Evolutionary conservation across 2,329 filamentous ascomycete species (phyloP).

Genomic region (Ascosphaera acerosa): DNA sequence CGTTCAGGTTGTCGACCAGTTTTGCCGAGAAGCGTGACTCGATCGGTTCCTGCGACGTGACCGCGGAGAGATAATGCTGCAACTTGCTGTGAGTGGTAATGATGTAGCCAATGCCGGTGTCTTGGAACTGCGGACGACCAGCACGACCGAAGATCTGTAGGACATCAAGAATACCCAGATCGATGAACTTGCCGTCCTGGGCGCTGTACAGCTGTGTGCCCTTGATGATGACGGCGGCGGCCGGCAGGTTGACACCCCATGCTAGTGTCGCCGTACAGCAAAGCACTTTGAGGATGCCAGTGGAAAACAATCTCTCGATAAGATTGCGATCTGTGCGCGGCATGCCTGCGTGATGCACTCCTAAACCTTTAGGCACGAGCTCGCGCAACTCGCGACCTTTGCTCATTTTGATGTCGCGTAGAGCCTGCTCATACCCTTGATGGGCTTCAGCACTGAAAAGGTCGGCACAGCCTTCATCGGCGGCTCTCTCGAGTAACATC

Average conservation of each 20-base stretch:
- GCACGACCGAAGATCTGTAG: constrained; percentile 96
- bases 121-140: constrained; percentile 90
- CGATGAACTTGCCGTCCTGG: constrained; percentile 87
- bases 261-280: constrained; percentile 95
- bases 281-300: constrained; percentile 86
- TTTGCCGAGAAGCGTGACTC: constrained; percentile 91
- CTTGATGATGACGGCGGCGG: constrained; percentile 92
- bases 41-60: constrained; percentile 90
- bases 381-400: constrained; percentile 74
- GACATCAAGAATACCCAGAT: constrained; percentile 87
- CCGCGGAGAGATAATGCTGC: constrained; percentile 68
- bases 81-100: constrained; percentile 90
- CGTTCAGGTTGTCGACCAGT: constrained; percentile 88
- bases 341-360: constrained; percentile 94
- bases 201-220: constrained; percentile 93
- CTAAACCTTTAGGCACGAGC: constrained; percentile 68
- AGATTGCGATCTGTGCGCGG: constrained; percentile 77
- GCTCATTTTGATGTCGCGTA: constrained; percentile 63
- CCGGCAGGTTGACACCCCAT: constrained; percentile 96
- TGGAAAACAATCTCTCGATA: constrained; percentile 76
- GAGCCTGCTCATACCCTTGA: constrained; percentile 52
- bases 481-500: constrained; percentile 63
- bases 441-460: constrained; percentile 63
- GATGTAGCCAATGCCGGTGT: constrained; percentile 94
- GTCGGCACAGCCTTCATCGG: constrained; percentile 52